phyloP scores from a whole-genome alignment of 148 eudicot genomes.

The Bassia scoparia region DNA sequence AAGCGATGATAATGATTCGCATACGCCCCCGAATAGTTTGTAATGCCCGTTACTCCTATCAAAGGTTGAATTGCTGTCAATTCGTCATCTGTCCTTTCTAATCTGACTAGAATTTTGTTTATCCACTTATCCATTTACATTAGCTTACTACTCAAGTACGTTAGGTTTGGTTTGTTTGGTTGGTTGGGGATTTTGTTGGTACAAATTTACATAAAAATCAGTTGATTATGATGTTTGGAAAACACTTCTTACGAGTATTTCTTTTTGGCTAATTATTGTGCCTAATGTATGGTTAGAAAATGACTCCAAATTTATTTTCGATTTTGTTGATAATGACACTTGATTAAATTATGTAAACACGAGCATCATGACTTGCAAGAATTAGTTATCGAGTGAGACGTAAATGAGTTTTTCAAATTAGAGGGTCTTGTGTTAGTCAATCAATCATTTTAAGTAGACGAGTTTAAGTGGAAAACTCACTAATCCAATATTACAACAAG shows the following conservation, averaged over 20 bases:
- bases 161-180: not conserved
- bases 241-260: not conserved
- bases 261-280: not conserved
- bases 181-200: not conserved
- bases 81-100: too few species aligned
- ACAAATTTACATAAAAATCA: not conserved
- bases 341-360: not conserved
- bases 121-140: conserved; percentile 21
- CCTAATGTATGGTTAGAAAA: not conserved
- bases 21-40: too few species aligned
- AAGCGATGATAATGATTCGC: too few species aligned
- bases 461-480: too few species aligned
- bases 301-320: not conserved
- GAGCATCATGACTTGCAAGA: not conserved
- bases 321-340: not conserved
- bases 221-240: not conserved
- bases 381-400: not conserved
- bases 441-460: not conserved
- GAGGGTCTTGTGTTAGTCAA: not conserved
- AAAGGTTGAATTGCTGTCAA: too few species aligned
- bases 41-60: too few species aligned
- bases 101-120: not conserved
- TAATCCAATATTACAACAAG: too few species aligned
- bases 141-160: not conserved
- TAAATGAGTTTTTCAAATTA: not conserved